Conservation (phyloP, 1,284 basidiomycete species). For the Ceratorhiza oryzae-sativae region DNA sequence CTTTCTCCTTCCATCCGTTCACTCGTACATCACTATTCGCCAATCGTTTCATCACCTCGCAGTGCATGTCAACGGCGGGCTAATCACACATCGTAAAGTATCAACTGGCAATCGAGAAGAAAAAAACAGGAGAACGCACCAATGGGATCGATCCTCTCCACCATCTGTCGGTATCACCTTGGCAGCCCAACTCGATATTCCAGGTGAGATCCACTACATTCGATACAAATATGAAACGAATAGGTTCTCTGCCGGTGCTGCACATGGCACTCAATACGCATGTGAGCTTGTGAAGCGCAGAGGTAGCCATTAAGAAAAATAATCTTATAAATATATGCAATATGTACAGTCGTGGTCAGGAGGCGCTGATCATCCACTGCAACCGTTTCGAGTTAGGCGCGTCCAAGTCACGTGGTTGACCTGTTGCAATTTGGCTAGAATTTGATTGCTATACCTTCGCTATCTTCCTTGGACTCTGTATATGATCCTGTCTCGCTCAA, state of each 20-base stretch:
- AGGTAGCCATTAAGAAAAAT: neutral
- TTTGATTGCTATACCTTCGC: neutral
- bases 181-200: slow-evolving; percentile 34
- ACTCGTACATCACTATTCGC: neutral
- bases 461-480: neutral
- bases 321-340: slow-evolving; percentile 6
- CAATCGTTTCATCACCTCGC: slow-evolving; percentile 3
- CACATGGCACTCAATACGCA: slow-evolving; percentile 4
- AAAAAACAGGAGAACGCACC: neutral
- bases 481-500: neutral
- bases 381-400: neutral
- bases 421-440: neutral
- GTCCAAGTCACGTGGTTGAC: neutral
- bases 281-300: slow-evolving; percentile 11
- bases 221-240: slow-evolving; percentile 21
- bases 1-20: slow-evolving; percentile 14
- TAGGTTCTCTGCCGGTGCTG: neutral
- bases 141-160: slow-evolving; percentile 17
- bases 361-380: neutral
- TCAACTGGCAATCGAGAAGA: neutral
- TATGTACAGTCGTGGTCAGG: slow-evolving; percentile 20
- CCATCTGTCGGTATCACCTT: slow-evolving; percentile 27
- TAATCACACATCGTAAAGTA: neutral
- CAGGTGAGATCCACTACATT: slow-evolving; percentile 28
- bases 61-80: slow-evolving; percentile 10